phyloP scores from a whole-genome alignment of 108 stramenopile species.

The Aurantiochytrium sp. region DNA sequence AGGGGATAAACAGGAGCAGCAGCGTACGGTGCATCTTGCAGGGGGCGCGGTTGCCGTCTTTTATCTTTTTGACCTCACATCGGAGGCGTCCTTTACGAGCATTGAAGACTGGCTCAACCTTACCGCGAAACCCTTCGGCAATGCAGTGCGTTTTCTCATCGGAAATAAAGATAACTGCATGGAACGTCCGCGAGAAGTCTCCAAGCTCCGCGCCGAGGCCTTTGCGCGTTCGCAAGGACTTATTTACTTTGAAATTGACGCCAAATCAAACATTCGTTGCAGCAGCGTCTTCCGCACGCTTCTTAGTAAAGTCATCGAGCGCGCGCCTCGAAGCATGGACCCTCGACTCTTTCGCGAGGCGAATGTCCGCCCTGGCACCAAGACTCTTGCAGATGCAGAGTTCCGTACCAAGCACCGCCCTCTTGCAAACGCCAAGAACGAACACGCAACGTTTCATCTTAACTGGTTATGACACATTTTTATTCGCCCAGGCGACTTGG shows the following conservation, averaged over 20 bases:
- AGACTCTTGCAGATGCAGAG: neutral
- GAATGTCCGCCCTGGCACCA: neutral
- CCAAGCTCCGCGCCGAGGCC: neutral
- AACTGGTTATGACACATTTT: neutral
- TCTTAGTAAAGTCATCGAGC: neutral
- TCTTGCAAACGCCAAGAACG: neutral
- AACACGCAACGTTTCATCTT: neutral
- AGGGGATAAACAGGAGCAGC: neutral
- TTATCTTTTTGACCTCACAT: neutral
- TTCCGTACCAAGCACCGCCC: neutral
- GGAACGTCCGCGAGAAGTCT: neutral
- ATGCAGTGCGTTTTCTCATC: neutral
- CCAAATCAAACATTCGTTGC: neutral
- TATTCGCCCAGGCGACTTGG: too few relatives aligned
- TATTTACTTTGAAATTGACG: neutral
- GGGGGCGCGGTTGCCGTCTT: neutral
- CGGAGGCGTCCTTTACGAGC: neutral
- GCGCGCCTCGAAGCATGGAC: neutral
- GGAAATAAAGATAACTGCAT: neutral
- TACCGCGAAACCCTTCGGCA: neutral
- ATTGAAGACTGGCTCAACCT: neutral
- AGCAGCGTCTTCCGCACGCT: neutral
- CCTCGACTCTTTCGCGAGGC: neutral
- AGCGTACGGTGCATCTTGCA: neutral
- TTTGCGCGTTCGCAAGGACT: neutral